Evolutionary conservation across 1,284 basidiomycete species (phyloP), one percentile per base, ranked within the genome.

Genomic region (Heterobasidion irregulare): DNA sequence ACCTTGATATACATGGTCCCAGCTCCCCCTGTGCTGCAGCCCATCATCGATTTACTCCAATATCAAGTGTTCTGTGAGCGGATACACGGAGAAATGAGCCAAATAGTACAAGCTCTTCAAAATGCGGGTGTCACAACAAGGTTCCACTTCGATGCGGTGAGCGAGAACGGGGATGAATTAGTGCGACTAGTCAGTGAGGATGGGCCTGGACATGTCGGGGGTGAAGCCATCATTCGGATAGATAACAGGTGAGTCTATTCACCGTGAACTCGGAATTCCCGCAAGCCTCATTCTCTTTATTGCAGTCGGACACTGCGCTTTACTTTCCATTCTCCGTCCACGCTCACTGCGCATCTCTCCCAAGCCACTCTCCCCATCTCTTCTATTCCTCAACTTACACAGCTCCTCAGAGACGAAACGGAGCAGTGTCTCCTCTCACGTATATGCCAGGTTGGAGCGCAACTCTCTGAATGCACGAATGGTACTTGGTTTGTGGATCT

Each of bases 401-500:
- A 89, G 58, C 70, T 91, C 10, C 74, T 91, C n/a, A 74, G 72
- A 12, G 88, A 91, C 61, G 88, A 91, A 65, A 78, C 87, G 19
- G 83, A 87, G 62, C 74, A 76, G 41, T 84, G 80, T 59, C 68
- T 91, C 9, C 72, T 91, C 19, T 72, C 77, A 35, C 72, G 81
- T 56, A 83, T 91, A 57, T 86, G 85, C 62, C 82, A 82, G 54
- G 70, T 84, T 35, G 88, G 89, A 6, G 72, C 70, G 26, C 76
- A 79, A 46, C 69, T 81, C 15, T 81, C 78, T 54, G 75, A 80
- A 53, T 63, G 67, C 47, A 72, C 80, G 16, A 79, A 77, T 47
- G 85, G 83, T 9, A 83, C 80, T 2, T 91, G 88, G 88, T 88
- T 91, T 61, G 80, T 90, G 12, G 88, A 91, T 62, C 66, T 81